Percentiles rank a stretch among this genome's conserved stretches.
Evolutionary conservation across 1,139 yeast genomes (phyloP).

Genomic region (Hanseniaspora sp.): DNA sequence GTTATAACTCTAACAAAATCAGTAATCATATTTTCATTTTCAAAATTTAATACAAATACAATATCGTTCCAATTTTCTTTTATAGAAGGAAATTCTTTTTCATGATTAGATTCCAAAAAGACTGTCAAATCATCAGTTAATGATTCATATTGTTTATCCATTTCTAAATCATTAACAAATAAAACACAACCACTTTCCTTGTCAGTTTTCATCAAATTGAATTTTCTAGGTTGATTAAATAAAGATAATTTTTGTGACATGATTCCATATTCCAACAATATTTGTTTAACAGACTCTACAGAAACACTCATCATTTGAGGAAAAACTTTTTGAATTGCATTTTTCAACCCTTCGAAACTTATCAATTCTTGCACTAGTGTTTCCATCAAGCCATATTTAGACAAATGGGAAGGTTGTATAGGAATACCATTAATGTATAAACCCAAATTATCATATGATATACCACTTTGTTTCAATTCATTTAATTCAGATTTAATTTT

Average conservation of each 20-base stretch:
- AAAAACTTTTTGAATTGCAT: conserved; percentile 10
- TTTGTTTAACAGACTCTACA: conserved; percentile 16
- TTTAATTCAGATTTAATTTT: conserved; percentile 3
- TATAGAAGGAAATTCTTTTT: conserved; percentile 49
- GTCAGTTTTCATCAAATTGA: conserved; percentile 26
- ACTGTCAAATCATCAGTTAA: conserved; percentile 38
- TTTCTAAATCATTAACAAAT: conserved; percentile 68
- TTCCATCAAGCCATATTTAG: conserved; percentile 21
- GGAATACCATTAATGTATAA: conserved; percentile 55
- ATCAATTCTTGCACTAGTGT: conserved; percentile 21
- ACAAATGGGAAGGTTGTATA: conserved; percentile 22
- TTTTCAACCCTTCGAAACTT: conserved; percentile 17
- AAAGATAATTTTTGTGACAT: conserved; percentile 20
- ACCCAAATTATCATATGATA: conserved; percentile 34
- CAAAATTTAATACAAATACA: conserved; percentile 58
- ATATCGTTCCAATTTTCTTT: conserved; percentile 67
- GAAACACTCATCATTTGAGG: conserved; percentile 15
- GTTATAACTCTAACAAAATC: conserved; percentile 37
- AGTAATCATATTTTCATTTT: conserved; percentile 39
- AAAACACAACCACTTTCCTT: conserved; percentile 37
- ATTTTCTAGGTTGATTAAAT: conserved; percentile 25
- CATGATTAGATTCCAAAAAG: conserved; percentile 26
- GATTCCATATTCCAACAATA: conserved; percentile 22
- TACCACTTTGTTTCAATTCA: conserved; percentile 20
- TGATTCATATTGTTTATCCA: conserved; percentile 43